Percentiles rank a stretch among this genome's conserved stretches.
Evolutionary conservation across 2,329 filamentous ascomycete species (phyloP).

Genomic region (Fusarium sp.): DNA sequence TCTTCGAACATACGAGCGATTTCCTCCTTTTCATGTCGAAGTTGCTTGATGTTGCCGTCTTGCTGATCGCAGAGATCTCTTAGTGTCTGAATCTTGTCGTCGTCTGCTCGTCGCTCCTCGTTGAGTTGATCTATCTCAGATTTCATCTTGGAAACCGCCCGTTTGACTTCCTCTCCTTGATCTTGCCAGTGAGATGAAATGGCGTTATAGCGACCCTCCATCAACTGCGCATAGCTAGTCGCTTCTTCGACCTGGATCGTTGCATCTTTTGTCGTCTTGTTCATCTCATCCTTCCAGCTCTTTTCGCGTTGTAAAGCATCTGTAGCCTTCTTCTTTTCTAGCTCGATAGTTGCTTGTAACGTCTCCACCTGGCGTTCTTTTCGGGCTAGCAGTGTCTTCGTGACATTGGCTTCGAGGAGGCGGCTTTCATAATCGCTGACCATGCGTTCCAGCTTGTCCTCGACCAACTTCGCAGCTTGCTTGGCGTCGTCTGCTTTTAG

Average conservation of each 20-base stretch:
- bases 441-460: slow-evolving; percentile 77
- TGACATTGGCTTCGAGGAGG: slow-evolving; percentile 76
- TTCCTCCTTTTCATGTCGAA: slow-evolving; percentile 70
- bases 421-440: slow-evolving; percentile 76
- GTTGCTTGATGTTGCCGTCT: slow-evolving; percentile 72
- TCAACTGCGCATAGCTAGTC: slow-evolving; percentile 70
- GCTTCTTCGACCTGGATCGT: slow-evolving; percentile 74
- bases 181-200: slow-evolving; percentile 75
- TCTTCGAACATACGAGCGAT: slow-evolving; percentile 69
- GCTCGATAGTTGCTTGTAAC: slow-evolving; percentile 70
- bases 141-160: slow-evolving; percentile 60
- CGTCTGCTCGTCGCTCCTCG: slow-evolving; percentile 67
- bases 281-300: slow-evolving; percentile 72
- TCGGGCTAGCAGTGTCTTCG: slow-evolving; percentile 75
- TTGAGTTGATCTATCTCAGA: slow-evolving; percentile 66
- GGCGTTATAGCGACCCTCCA: slow-evolving; percentile 76
- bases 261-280: slow-evolving; percentile 68
- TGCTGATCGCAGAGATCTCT: slow-evolving; percentile 79
- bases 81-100: slow-evolving; percentile 71
- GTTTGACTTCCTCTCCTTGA: slow-evolving; percentile 70
- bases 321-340: slow-evolving; percentile 70
- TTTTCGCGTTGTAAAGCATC: slow-evolving; percentile 70
- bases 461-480: slow-evolving; percentile 72
- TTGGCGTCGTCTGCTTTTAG: slow-evolving; percentile 76
- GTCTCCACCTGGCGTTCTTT: slow-evolving; percentile 81